A percentile compares a stretch with the other conserved stretches of the same genome.
phyloP scores from a whole-genome alignment of 23 red algal genomes.

The Gracilariopsis chorda region DNA sequence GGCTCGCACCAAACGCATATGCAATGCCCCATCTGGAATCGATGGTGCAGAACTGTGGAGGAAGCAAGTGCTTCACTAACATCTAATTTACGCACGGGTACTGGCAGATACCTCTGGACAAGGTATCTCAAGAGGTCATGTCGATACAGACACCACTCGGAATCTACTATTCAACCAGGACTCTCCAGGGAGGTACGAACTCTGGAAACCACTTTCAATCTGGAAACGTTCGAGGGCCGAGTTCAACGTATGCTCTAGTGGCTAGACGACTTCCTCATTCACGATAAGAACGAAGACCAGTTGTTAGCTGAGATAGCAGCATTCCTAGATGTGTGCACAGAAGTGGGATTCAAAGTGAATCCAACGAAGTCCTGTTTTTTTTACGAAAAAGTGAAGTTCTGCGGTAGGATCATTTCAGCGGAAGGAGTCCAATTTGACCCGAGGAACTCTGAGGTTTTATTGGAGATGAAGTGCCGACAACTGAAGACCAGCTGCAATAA shows the following conservation, averaged over 20 bases:
- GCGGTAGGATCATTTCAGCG: neutral
- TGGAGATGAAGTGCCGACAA: slow-evolving; percentile 9
- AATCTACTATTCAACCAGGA: neutral
- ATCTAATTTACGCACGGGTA: neutral
- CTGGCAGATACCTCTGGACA: slow-evolving; percentile 25
- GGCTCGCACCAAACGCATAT: neutral
- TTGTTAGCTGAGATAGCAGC: neutral
- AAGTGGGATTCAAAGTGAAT: neutral
- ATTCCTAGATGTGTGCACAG: slow-evolving; percentile 5
- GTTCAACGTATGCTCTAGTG: neutral
- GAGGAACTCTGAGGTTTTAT: neutral
- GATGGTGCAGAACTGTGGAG: neutral
- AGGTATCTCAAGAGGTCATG: slow-evolving; percentile 7
- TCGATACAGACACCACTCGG: slow-evolving; percentile 36
- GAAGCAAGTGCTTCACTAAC: neutral
- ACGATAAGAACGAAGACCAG: neutral
- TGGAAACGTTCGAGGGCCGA: neutral
- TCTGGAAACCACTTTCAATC: slow-evolving; percentile 10
- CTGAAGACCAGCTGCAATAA: neutral
- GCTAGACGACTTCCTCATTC: slow-evolving; percentile 16
- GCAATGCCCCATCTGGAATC: slow-evolving; percentile 48
- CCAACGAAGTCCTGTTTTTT: slow-evolving; percentile 18
- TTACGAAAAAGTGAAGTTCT: neutral
- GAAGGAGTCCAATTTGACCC: slow-evolving; percentile 26
- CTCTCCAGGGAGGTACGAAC: slow-evolving; percentile 10